These are phyloP conservation scores for Pseudevernia furfuracea DNA, from an alignment of 495 filamentous ascomycete genomes.

Conservation along the genomic window DNA sequence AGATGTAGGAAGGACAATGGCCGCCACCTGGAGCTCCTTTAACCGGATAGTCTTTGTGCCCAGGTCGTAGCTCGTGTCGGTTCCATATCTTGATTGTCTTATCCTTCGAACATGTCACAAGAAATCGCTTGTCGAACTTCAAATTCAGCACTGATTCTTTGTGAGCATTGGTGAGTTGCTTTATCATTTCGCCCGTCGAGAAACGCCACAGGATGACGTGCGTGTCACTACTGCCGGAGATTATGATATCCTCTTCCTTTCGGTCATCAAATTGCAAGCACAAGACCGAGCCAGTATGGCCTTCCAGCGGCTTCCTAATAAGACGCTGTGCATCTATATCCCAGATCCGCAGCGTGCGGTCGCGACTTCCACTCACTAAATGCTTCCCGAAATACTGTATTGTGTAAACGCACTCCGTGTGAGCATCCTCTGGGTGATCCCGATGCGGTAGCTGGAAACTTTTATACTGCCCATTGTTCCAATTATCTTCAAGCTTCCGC, in stretches of 20 bases:
- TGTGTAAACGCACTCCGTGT: constrained; percentile 89
- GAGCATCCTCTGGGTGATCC: constrained; percentile 69
- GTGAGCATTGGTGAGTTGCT: constrained; percentile 68
- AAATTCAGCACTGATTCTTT: constrained; percentile 91
- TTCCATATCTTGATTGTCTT: constrained; percentile 95
- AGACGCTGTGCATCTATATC: constrained; percentile 74
- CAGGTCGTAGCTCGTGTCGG: constrained; percentile 58
- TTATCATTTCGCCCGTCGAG: constrained; percentile 74
- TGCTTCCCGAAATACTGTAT: constrained; percentile 79
- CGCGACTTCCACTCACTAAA: constrained; percentile 88
- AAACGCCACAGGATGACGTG: constrained; percentile 89
- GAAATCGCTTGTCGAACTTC: constrained; percentile 78
- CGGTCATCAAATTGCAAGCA: constrained; percentile 96
- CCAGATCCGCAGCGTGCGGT: constrained; percentile 85
- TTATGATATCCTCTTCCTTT: constrained; percentile 79
- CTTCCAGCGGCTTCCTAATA: constrained; percentile 58
- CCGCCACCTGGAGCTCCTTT: constrained; percentile 35
- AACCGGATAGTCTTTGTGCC: constrained; percentile 59
- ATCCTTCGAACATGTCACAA: constrained; percentile 97
- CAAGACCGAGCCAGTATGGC: constrained; percentile 79
- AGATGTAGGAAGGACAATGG: constrained; percentile 47
- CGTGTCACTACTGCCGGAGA: constrained; percentile 88
- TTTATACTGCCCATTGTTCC: constrained; percentile 69
- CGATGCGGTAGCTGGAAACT: constrained; percentile 90
- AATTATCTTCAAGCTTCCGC: constrained; percentile 78